Base-by-base conservation (phyloP, 208 protist genomes). In the Acanthamoeba rhysodes region DNA sequence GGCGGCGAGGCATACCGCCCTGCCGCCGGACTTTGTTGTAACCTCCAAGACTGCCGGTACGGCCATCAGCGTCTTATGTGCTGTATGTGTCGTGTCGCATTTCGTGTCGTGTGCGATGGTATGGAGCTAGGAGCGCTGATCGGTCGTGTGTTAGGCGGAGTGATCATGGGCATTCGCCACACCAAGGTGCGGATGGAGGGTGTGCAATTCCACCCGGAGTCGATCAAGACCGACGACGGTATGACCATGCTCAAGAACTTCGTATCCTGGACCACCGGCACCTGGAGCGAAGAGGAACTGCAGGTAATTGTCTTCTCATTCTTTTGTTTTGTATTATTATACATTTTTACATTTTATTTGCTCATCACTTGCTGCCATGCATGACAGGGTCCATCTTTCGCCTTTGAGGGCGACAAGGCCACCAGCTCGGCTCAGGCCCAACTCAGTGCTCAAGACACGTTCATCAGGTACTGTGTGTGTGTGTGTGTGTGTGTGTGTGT, bases 191-290 rank as follows among this genome's bases (percentile, higher is more conserved):
- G 64, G 41, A 45, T 97, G 41, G 95, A 96, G 66, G 96, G 96
- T 48, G 96, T 97, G 18, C 96, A 97, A 80, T 97, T 95, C 88
- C 96, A 97, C 62, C 96, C 96, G 22, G 96, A 97, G 74, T 96
- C 95, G 24, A 97, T 97, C 87, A 96, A 96, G 82, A 96, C 90
- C 66, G 96, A 97, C 14, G 27, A 95, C 62, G 96, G 96, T 45
- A 96, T 96, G 96, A 29, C 34, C 27, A 96, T 97, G 95, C 87
- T 93, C n/a, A 70, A 74, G n/a, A 93, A 93, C 41, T 93, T 93
- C 74, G 59, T 93, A 7, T 66, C 87, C 24, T 93, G 87, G 87
- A 93, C 55, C n/a, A 24, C 41, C 34, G 87, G 87, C 37, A 50
- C 24, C 24, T 93, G 87, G 87, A 55, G 29, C 37, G 59, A 78